These are phyloP conservation scores for Carpinus viminea DNA, from an alignment of 306 rosid genomes.

Conservation along the genomic window DNA sequence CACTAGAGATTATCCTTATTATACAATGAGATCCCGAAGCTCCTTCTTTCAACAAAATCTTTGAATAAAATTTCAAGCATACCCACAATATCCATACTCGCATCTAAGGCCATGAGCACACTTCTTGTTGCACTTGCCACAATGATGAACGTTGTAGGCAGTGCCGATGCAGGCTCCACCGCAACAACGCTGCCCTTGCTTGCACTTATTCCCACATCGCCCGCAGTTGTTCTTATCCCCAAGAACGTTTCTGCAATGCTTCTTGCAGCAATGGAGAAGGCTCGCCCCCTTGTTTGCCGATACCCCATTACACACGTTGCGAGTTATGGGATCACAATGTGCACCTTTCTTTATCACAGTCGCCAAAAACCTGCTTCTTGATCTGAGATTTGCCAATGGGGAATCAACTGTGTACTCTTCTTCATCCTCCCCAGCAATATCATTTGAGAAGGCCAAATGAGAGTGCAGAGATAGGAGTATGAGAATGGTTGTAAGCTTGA, in stretches of 20 bases:
- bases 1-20: too few relatives aligned
- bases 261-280: conserved; percentile 69
- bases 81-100: conserved; percentile 55
- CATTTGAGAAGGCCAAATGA: conserved; percentile 34
- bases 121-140: conserved; percentile 64
- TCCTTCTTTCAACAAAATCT: too few relatives aligned
- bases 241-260: conserved; percentile 58
- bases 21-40: too few relatives aligned
- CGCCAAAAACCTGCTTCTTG: conserved; percentile 54
- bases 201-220: conserved; percentile 56
- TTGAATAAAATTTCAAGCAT: not conserved
- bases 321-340: conserved; percentile 31
- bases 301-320: conserved; percentile 59
- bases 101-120: conserved; percentile 49
- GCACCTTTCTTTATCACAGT: conserved; percentile 50
- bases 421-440: conserved; percentile 27
- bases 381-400: conserved; percentile 29
- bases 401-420: conserved; percentile 36
- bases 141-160: conserved; percentile 31
- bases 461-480: conserved; percentile 26
- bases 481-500: conserved; percentile 47
- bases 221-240: conserved; percentile 63
- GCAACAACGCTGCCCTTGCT: conserved; percentile 51
- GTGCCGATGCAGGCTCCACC: conserved; percentile 45
- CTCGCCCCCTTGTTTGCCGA: conserved; percentile 54